Conservation (phyloP, 202 grass and related monocot species). For the Elaeis oleifera region DNA sequence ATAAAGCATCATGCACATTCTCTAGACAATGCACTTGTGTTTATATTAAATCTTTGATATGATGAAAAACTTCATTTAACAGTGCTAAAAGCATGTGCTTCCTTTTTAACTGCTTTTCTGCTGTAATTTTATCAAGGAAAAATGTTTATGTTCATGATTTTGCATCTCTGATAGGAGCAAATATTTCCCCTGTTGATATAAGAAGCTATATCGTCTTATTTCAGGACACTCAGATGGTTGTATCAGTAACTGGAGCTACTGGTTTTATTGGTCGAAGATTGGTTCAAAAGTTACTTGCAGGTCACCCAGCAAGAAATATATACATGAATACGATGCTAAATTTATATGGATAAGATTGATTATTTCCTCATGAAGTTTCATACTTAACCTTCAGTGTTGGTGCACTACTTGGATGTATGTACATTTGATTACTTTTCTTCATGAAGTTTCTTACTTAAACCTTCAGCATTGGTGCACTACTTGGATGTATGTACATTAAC, state of each 20-base stretch:
- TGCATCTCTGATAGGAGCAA: background rate
- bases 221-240: conserved; percentile 36
- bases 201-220: background rate
- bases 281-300: conserved; percentile 71
- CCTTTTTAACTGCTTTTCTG: too few species aligned
- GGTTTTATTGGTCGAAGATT: conserved; percentile 83
- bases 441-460: background rate
- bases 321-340: too few species aligned
- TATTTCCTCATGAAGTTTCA: too few species aligned
- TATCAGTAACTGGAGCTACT: conserved; percentile 87
- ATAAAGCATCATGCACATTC: too few species aligned
- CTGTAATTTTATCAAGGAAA: too few species aligned
- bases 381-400: background rate
- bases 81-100: too few species aligned
- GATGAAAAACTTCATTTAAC: too few species aligned
- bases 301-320: conserved; percentile 16
- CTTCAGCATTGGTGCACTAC: background rate
- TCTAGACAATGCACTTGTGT: too few species aligned
- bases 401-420: background rate
- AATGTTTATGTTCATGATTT: background rate
- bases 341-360: too few species aligned
- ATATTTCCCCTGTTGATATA: background rate
- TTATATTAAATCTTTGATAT: too few species aligned
- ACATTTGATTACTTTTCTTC: too few species aligned
- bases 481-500: too few species aligned